Evolutionary conservation across 1,284 basidiomycete species (phyloP).

Genomic region (Agaricales sp.): DNA sequence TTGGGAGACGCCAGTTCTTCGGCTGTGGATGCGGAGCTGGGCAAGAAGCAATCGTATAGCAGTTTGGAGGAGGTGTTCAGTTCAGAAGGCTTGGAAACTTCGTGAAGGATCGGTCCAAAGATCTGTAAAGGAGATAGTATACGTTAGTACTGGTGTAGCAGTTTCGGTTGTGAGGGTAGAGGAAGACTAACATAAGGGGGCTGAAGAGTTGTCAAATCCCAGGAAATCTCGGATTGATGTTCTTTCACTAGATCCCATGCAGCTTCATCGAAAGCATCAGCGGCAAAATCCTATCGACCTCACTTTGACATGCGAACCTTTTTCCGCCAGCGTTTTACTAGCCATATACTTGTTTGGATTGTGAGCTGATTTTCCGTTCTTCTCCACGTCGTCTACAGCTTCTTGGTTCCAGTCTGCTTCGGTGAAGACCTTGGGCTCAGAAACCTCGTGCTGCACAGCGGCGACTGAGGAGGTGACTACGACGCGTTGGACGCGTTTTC

Average conservation of each 20-base stretch:
- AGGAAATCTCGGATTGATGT: conserved; percentile 11
- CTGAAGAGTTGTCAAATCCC: conserved; percentile 15
- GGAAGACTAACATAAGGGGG: conserved; percentile 14
- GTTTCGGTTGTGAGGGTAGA: conserved; percentile 1
- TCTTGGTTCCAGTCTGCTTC: conserved; percentile 37
- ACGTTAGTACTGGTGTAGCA: conserved; percentile 2
- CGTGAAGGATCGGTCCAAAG: conserved; percentile 16
- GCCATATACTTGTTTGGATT: conserved; percentile 11
- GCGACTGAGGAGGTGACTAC: conserved; percentile 55
- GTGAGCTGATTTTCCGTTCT: conserved; percentile 22
- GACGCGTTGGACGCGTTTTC: conserved; percentile 43
- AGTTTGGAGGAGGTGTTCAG: conserved; percentile 6
- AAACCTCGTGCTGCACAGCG: conserved; percentile 29
- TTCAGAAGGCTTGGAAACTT: conserved; percentile 5
- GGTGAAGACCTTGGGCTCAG: conserved; percentile 7
- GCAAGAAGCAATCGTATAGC: conserved; percentile 11
- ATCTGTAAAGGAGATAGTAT: conserved; percentile 13
- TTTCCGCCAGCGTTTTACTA: conserved; percentile 18
- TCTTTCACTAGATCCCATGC: conserved; percentile 16
- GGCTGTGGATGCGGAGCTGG: conserved; percentile 5
- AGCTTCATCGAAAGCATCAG: conserved; percentile 8
- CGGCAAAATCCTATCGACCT: background rate
- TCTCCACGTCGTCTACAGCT: conserved; percentile 21
- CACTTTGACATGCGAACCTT: conserved; percentile 8
- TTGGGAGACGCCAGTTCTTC: conserved; percentile 1